Evolutionary conservation across 192 early-diverging fungal species (phyloP).

Genomic region (Umbelopsis sp.): DNA sequence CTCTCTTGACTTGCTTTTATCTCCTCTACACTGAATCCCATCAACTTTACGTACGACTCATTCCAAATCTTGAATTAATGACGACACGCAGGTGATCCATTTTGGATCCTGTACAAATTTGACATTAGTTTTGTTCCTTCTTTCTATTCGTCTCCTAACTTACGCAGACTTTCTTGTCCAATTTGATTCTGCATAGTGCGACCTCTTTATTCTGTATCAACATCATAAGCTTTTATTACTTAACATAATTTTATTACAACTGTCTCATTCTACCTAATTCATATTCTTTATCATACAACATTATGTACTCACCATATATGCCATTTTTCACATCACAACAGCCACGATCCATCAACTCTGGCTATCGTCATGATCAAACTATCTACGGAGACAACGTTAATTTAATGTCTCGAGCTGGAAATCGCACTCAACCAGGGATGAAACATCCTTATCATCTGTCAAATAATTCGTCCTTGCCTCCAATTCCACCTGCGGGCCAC

Average conservation of each 20-base stretch:
- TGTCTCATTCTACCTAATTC: background rate
- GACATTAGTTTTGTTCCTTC: background rate
- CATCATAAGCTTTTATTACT: background rate
- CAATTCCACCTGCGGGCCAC: background rate
- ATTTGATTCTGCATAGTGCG: background rate
- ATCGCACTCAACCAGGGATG: background rate
- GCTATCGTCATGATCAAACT: constrained; percentile 10
- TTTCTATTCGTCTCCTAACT: background rate
- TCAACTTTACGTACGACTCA: background rate
- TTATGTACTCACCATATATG: constrained; percentile 12
- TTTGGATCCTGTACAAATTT: constrained; percentile 1
- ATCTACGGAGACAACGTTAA: background rate
- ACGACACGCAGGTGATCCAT: background rate
- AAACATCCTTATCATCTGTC: background rate
- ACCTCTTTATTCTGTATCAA: background rate
- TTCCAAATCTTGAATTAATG: constrained; percentile 14
- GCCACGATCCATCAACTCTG: background rate
- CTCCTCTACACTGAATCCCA: constrained; percentile 3
- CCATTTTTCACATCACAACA: constrained; percentile 9
- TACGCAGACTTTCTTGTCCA: background rate
- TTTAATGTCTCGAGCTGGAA: constrained; percentile 1
- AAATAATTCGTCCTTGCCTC: background rate
- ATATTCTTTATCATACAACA: background rate
- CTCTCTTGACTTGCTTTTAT: background rate
- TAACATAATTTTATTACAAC: background rate